These are phyloP conservation scores for Homolaphlyctis polyrhiza DNA, from an alignment of 371 early-diverging fungal species.

Conservation along the genomic window DNA sequence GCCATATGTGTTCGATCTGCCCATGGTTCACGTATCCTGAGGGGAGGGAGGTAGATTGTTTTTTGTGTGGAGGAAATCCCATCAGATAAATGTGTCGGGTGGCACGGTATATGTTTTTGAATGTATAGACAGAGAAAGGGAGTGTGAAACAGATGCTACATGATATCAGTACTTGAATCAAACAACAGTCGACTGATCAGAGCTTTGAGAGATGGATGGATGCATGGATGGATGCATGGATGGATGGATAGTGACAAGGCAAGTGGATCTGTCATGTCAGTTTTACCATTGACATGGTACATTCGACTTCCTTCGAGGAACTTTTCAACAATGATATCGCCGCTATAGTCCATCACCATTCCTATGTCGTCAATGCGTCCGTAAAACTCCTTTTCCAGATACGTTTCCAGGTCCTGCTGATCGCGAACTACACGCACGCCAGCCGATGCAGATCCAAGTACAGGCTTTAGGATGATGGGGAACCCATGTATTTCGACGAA, in stretches of 20 bases:
- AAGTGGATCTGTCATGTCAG: too few relatives aligned
- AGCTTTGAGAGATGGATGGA: too few relatives aligned
- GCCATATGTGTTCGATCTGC: constrained; percentile 26
- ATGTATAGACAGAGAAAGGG: too few relatives aligned
- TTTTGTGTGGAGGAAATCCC: too few relatives aligned
- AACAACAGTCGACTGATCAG: too few relatives aligned
- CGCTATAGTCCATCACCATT: constrained; percentile 23
- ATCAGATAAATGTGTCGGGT: too few relatives aligned
- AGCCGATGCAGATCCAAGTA: constrained; percentile 28
- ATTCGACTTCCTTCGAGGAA: constrained; percentile 21
- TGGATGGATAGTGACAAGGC: too few relatives aligned
- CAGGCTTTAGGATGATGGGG: constrained; percentile 38
- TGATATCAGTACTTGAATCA: too few relatives aligned
- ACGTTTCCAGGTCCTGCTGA: constrained; percentile 15
- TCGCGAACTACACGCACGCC: constrained; percentile 23
- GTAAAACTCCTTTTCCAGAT: constrained; percentile 24
- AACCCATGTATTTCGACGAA: constrained; percentile 23
- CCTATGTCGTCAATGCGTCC: constrained; percentile 22
- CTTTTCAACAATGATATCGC: constrained; percentile 34
- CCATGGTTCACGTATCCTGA: constrained; percentile 26
- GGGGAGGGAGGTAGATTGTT: too few relatives aligned
- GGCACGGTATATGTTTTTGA: too few relatives aligned
- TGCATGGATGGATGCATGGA: too few relatives aligned
- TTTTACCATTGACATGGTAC: constrained; percentile 46
- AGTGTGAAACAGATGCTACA: too few relatives aligned